Conservation (phyloP, 2,329 filamentous ascomycete species). For the Westerdykella sp. region DNA sequence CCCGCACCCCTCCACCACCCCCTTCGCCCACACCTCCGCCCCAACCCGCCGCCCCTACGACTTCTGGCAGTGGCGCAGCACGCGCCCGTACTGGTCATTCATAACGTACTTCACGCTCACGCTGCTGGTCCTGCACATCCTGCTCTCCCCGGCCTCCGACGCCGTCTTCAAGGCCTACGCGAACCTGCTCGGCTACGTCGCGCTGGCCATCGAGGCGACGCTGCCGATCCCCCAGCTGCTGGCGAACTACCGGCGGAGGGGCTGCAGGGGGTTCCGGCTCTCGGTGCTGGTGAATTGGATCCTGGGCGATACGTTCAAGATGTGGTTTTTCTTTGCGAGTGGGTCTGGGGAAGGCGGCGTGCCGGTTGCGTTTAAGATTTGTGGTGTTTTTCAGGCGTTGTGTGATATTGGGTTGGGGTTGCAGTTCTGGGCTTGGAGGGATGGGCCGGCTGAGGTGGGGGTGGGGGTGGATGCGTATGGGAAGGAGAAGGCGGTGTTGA, state of each 20-base stretch:
- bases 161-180: constrained; percentile 61
- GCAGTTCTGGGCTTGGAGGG: constrained; percentile 53
- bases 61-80: constrained; percentile 77
- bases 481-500: neutral
- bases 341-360: constrained; percentile 55
- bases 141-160: constrained; percentile 51
- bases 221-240: constrained; percentile 74
- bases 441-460: constrained; percentile 15
- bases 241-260: constrained; percentile 60
- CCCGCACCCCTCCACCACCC: constrained; percentile 32
- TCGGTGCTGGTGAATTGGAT: constrained; percentile 75
- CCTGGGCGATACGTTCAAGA: constrained; percentile 76
- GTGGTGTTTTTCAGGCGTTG: constrained; percentile 71
- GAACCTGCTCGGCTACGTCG: constrained; percentile 63
- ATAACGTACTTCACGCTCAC: constrained; percentile 59
- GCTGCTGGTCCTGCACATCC: constrained; percentile 59
- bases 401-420: constrained; percentile 70
- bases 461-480: neutral
- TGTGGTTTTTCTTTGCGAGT: constrained; percentile 69
- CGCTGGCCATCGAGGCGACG: constrained; percentile 72
- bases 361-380: constrained; percentile 73
- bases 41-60: constrained; percentile 58
- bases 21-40: constrained; percentile 54
- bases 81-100: constrained; percentile 75
- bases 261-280: constrained; percentile 70